Conservation (phyloP, 2,329 filamentous ascomycete species). For the Metarhizium guizhouense region DNA sequence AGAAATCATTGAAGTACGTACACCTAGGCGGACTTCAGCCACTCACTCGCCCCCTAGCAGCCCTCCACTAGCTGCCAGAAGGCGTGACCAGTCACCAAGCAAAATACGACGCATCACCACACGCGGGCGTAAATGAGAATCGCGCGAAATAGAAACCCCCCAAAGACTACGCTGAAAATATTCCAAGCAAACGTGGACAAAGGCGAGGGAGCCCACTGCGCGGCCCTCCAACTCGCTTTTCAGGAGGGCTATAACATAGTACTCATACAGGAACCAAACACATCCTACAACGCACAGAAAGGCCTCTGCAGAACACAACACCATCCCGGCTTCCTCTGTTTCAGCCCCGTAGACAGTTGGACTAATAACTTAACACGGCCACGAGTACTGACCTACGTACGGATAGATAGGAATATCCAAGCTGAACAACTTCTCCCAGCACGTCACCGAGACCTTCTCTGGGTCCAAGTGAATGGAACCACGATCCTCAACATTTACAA, state of each 20-base stretch:
- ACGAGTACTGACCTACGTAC: background rate
- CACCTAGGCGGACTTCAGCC: background rate
- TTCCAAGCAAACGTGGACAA: background rate
- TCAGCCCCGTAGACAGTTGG: background rate
- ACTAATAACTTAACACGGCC: background rate
- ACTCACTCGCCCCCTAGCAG: background rate
- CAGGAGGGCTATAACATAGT: background rate
- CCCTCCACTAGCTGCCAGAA: background rate
- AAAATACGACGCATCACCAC: background rate
- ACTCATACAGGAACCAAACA: background rate
- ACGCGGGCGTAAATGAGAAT: background rate
- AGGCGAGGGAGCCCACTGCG: background rate
- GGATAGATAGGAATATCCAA: background rate
- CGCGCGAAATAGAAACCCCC: background rate
- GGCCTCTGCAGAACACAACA: background rate
- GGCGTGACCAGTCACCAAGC: background rate
- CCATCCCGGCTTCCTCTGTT: background rate
- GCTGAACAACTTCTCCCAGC: no score
- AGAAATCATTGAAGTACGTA: background rate
- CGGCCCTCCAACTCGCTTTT: background rate
- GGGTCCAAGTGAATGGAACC: background rate
- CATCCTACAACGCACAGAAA: background rate
- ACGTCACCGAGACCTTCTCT: background rate
- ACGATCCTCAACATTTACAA: background rate
- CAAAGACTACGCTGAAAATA: background rate